A percentile compares a stretch with the other conserved stretches of the same genome.
Evolutionary conservation across 495 filamentous ascomycete species (phyloP).

Genomic region (Tetracladium setigerum): DNA sequence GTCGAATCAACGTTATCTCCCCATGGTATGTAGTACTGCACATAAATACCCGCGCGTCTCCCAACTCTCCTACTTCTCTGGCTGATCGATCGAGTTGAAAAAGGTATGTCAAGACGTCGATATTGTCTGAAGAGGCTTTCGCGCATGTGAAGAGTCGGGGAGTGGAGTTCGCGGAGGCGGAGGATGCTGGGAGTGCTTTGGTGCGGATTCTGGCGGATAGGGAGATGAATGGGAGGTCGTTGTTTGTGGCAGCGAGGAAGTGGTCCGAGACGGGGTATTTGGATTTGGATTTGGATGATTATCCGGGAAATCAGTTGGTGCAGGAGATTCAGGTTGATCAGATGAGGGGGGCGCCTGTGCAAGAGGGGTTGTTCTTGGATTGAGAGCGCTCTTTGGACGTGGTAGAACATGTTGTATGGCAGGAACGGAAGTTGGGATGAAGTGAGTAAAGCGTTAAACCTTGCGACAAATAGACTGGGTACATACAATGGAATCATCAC

Average conservation of each 20-base stretch:
- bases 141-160: background rate
- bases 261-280: background rate
- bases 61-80: background rate
- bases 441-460: no score
- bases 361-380: no score
- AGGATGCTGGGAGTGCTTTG: background rate
- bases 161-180: background rate
- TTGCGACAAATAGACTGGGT: no score
- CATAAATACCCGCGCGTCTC: no score
- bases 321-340: constrained; percentile 7
- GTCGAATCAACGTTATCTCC: constrained; percentile 1
- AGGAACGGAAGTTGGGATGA: no score
- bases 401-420: no score
- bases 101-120: constrained; percentile 3
- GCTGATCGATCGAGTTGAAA: background rate
- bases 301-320: constrained; percentile 1
- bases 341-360: no score
- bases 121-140: background rate
- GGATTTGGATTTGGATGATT: constrained; percentile 7
- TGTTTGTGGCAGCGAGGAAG: constrained; percentile 1
- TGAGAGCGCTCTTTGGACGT: no score
- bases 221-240: constrained; percentile 1
- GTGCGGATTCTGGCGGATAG: constrained; percentile 1
- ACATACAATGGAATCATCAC: no score
- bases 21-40: constrained; percentile 9